Evolutionary conservation across 805 yeast species (phyloP), one percentile per base, ranked within the genome.

Genomic region (Candida incommunis): DNA sequence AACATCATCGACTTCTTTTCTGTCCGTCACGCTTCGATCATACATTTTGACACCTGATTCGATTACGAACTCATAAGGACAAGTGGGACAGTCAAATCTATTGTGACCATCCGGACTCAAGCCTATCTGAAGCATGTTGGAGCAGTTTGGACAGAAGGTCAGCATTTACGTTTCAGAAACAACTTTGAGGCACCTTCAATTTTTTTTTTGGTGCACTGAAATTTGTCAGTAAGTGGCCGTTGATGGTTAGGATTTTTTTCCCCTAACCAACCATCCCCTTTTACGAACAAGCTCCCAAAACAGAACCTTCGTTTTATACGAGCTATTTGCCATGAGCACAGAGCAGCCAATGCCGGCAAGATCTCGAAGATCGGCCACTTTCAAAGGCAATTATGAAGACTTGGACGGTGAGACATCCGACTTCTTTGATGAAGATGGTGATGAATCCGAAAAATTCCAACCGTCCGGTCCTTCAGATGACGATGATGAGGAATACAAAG

Each of bases 1-100:
- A 11, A 92, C 95, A 66, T 90, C 98, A 62, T 92, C 98, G 2
- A 92, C 90, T 52, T 86, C 82, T 58, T 92, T 92, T 60, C 95
- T 70, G 25, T 83, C 81, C 55, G 92, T 71, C 49, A 74, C 73
- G 58, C 83, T 86, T 46, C 96, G 72, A 58, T 88, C 96, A 61
- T 70, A 92, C 64, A 92, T 76, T 55, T 81, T 87, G 37, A 84
- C 70, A 23, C 52, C 53, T 2, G 90, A 95, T 23, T 72, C 72
- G 43, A 92, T 86, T 34, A 88, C 87, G 61, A 90, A 92, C 58
- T 86, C 90, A 55, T 92, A 92, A 0, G 98, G 96, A 60, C 98
- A 92, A 1, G 97, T 85, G 7, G 86, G 79, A 64, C 98, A 92
- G 51, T 84, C 80, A 54, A 90, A 77, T 43, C 84, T 70, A 56